Conservation (phyloP, 345 rosid genomes). For the Arabidopsis thaliana region TAIR10.1 NC_003070.9:18706501-18707000, state of each 20-base stretch:
- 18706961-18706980: no score
- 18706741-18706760: background rate
- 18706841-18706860: background rate
- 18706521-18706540: background rate
- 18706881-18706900: background rate
- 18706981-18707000: no score
- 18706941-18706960: no score
- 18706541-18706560: background rate
- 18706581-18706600: conserved; percentile 24
- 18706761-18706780: conserved; percentile 6
- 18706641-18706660: conserved; percentile 37
- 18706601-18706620: conserved; percentile 29
- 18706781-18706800: background rate
- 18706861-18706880: background rate
- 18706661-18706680: background rate
- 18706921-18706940: background rate
- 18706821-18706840: background rate
- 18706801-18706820: background rate
- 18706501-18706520: conserved; percentile 25
- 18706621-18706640: conserved; percentile 19
- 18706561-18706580: conserved; percentile 7
- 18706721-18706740: background rate
- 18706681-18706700: background rate
- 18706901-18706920: background rate
- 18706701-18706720: background rate